Evolutionary conservation across 2,329 filamentous ascomycete species (phyloP), one percentile per base, ranked within the genome.

Genomic region (Penicillium aurantiogriseum): DNA sequence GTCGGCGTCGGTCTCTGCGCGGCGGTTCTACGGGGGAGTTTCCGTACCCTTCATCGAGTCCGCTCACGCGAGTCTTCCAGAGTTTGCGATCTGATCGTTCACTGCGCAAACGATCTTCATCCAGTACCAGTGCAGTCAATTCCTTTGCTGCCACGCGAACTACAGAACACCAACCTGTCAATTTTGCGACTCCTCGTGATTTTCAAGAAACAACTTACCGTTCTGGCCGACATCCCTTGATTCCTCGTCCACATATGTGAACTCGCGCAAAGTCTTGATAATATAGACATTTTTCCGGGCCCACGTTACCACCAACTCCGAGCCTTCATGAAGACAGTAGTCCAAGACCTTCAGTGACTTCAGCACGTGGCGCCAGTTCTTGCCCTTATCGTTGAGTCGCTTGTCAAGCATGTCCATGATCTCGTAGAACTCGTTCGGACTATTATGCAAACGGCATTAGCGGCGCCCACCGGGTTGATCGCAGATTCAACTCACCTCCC

Each of bases 371-470:
- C 94, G 88, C 94, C 94, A 99, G 75, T 99, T 99, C 83, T 97
- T 99, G 72, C 94, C 94, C 78, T 99, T 97, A 77, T 99, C 94
- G 70, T 99, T 99, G 71, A 99, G 81, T 66, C 94, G 89, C 81
- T 97, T 97, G 79, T 99, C 94, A 66, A 99, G 83, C 91, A 99
- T 99, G 76, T 99, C 94, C 88, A 99, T 96, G 70, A 99, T 97
- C 75, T 99, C 93, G 80, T 96, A 96, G 80, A 99, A 99, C 75
- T 97, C 94, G 77, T 89, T 93, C 36, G 92, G 92, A 72, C 93
- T 96, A 67, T 52, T 57, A 56, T 40, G 36, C 46, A 39, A 56
- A 49, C 40, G 39, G 47, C 6, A 56, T 66, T 58, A 62, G 59
- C 31, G 51, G 44, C 8, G 8, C 17, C 23, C 51, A 57, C 35